Evolutionary conservation across 495 filamentous ascomycete genomes (phyloP), one percentile per base, ranked within the genome.

Genomic region (Penicillium psychrofluorescens): DNA sequence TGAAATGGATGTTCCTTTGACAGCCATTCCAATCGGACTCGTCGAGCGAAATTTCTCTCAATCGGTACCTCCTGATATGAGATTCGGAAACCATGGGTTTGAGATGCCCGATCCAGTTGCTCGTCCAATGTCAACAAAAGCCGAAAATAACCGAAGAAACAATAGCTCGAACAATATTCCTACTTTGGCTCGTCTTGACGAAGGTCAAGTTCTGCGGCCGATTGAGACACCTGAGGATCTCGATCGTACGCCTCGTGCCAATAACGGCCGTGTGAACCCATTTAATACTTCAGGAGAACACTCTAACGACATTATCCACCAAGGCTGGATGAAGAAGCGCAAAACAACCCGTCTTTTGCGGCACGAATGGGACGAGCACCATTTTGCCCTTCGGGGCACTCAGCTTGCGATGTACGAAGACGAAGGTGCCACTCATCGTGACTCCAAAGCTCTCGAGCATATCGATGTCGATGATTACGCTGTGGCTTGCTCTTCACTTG

Each of bases 391-490:
- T 12, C 76, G 76, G 9, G 92, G 90, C 44, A 97, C 90, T 1
- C 73, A 81, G 11, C 78, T 98, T 2, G 79, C 83, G 15, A 90
- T 95, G 84, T 79, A 89, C 67, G 75, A 75, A 36, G 84, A 91
- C 53, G 79, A 77, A 32, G 59, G 64, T 39, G 62, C 67, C 44
- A 48, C 74, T 35, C 64, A 72, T 46, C 68, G 70, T 30, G 31
- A 58, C 15, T 66, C 62, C 0, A 52, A 55, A 6, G 84, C 85
- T 3, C 75, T 90, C 22, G 87, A 95, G 55, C 83, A 79, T 53
- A 88, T 98, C 47, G 87, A 98, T 62, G 85, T 98, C 31, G 91
- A 96, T 55, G 88, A 95, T 62, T 97, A 95, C 65, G 84, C 88
- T 30, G 88, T 98, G 31, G 90, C 89, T 0, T 96, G 91, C 71